Percentiles rank a stretch among this genome's conserved stretches.
Conservation (phyloP, 2,329 filamentous ascomycete genomes). For the Epichloe scottii region DNA sequence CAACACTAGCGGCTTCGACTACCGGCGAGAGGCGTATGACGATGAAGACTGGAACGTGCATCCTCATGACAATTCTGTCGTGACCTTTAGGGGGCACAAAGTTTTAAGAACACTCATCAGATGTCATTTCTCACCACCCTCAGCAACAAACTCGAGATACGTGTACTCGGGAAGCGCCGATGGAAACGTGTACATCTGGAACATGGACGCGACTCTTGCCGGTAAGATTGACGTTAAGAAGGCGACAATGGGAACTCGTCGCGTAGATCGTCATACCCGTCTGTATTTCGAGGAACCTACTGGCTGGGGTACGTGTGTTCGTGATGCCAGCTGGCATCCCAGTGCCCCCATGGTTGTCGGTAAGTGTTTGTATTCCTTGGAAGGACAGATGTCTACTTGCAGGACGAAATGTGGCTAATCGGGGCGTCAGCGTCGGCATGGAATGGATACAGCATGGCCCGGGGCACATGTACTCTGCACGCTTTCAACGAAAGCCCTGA, state of each 20-base stretch:
- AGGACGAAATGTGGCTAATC: neutral
- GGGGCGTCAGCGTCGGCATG: conserved; percentile 57
- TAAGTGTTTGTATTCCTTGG: conserved; percentile 21
- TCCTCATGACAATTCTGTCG: conserved; percentile 79
- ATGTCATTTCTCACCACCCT: conserved; percentile 86
- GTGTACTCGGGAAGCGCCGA: conserved; percentile 88
- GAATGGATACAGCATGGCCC: conserved; percentile 63
- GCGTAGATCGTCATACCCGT: conserved; percentile 39
- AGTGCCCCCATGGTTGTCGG: conserved; percentile 64
- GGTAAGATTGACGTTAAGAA: conserved; percentile 64
- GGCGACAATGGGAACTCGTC: conserved; percentile 52
- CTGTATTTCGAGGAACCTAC: conserved; percentile 43
- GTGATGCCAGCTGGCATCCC: conserved; percentile 87
- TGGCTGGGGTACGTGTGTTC: conserved; percentile 64
- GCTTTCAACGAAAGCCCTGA: conserved; percentile 57
- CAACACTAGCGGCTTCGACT: conserved; percentile 53
- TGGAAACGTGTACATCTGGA: conserved; percentile 84
- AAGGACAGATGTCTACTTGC: neutral
- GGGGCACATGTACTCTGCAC: conserved; percentile 67
- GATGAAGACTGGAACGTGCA: conserved; percentile 45
- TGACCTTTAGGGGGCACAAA: conserved; percentile 84
- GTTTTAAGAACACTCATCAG: conserved; percentile 84
- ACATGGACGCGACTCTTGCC: conserved; percentile 77
- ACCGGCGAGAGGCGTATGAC: conserved; percentile 56
- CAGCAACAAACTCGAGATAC: conserved; percentile 77